Conservation (phyloP, 148 eudicot species). For the Beta vulgaris region DNA sequence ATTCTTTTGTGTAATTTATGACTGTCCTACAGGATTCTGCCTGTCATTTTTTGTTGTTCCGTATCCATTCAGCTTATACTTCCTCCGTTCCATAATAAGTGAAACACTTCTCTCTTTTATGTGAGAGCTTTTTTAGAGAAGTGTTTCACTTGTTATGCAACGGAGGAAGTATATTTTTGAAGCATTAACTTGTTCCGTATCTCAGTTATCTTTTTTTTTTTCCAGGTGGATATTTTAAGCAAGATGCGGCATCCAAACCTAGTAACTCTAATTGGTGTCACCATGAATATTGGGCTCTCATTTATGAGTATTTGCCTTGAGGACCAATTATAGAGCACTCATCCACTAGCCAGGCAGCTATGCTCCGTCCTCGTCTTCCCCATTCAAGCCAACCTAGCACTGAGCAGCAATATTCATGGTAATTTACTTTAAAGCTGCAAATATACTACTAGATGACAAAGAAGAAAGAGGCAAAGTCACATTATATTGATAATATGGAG, state of each 20-base stretch:
- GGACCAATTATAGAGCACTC: conserved; percentile 64
- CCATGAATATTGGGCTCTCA: conserved; percentile 54
- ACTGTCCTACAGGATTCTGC: too few species aligned
- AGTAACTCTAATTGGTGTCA: conserved; percentile 77
- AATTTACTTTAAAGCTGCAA: conserved; percentile 61
- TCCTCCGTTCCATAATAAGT: too few species aligned
- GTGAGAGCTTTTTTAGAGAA: too few species aligned
- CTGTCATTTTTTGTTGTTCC: background rate
- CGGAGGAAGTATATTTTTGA: background rate
- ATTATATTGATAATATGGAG: background rate
- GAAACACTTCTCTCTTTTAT: too few species aligned
- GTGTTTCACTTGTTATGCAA: background rate
- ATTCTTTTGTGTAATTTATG: background rate
- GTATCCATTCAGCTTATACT: too few species aligned
- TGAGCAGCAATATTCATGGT: conserved; percentile 47
- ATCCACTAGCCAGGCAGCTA: conserved; percentile 70
- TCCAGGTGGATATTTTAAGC: conserved; percentile 77
- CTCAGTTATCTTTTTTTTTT: background rate
- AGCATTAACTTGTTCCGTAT: background rate
- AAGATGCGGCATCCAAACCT: conserved; percentile 81
- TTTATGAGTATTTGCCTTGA: conserved; percentile 89
- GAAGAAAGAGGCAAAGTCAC: too few species aligned
- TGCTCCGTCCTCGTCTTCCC: conserved; percentile 75
- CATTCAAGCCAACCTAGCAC: conserved; percentile 64
- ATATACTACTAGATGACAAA: conserved; percentile 60